A percentile compares a stretch with the other conserved stretches of the same genome.
Conservation (phyloP, 2,329 filamentous ascomycete species). For the Neofusicoccum kwambonambiense region DNA sequence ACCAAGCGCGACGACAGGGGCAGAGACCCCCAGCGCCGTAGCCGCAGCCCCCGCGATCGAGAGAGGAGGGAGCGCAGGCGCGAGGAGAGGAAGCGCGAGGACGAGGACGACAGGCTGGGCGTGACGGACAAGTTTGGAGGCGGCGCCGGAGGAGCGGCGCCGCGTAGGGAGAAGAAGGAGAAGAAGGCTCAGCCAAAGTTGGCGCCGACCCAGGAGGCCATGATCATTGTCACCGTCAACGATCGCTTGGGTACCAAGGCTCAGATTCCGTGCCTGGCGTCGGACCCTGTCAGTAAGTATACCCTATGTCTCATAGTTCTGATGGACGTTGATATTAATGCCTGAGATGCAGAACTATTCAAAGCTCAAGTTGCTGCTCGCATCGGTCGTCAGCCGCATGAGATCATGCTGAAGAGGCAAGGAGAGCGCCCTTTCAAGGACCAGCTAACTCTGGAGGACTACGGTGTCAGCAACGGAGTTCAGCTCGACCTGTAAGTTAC, state of each 20-base stretch:
- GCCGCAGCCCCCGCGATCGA: slow-evolving; percentile 9
- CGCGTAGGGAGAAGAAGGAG: slow-evolving; percentile 37
- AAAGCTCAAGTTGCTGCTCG: slow-evolving; percentile 88
- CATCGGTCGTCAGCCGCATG: slow-evolving; percentile 84
- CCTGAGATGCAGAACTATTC: slow-evolving; percentile 58
- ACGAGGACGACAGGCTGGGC: slow-evolving; percentile 29
- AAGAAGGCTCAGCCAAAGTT: slow-evolving; percentile 17
- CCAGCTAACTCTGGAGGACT: slow-evolving; percentile 81
- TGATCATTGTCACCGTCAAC: slow-evolving; percentile 94
- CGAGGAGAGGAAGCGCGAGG: slow-evolving; percentile 9
- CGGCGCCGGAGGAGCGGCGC: slow-evolving; percentile 24
- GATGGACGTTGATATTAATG: slow-evolving; percentile 18
- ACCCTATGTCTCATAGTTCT: background rate
- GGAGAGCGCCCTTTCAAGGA: slow-evolving; percentile 94
- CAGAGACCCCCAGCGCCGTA: slow-evolving; percentile 17
- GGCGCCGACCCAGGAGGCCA: slow-evolving; percentile 59
- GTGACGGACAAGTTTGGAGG: slow-evolving; percentile 11
- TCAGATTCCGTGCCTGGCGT: slow-evolving; percentile 82
- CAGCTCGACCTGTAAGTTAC: slow-evolving; percentile 47
- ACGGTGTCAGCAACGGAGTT: slow-evolving; percentile 90
- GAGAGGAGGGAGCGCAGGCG: slow-evolving; percentile 16
- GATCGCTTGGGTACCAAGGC: slow-evolving; percentile 96
- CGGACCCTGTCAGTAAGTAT: slow-evolving; percentile 67
- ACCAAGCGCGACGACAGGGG: slow-evolving; percentile 31
- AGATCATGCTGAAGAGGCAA: slow-evolving; percentile 89